These are phyloP conservation scores for Eucalyptus pauciflora DNA, from an alignment of 345 rosid genomes.

Conservation along the genomic window DNA sequence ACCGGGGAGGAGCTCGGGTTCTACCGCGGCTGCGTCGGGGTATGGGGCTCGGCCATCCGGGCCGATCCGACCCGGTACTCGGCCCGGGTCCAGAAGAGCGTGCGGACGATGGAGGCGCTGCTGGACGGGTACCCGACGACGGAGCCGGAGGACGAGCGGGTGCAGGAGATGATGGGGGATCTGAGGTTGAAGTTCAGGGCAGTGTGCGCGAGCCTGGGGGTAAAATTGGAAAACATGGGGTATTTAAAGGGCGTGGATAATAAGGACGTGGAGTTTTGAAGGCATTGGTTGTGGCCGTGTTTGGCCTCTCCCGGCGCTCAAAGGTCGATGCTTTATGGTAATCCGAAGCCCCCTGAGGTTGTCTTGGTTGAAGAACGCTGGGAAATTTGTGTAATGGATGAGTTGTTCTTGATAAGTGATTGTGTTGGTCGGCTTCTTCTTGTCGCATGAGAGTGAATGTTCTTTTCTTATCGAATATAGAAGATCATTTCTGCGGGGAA, in stretches of 20 bases:
- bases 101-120: slow-evolving; percentile 48
- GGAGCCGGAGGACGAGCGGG: slow-evolving; percentile 61
- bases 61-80: slow-evolving; percentile 41
- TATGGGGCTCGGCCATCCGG: slow-evolving; percentile 52
- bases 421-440: neutral
- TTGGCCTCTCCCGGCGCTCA: neutral
- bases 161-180: slow-evolving; percentile 47
- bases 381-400: neutral
- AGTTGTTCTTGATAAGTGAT: neutral
- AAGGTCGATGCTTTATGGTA: neutral
- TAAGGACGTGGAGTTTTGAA: slow-evolving; percentile 50
- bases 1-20: slow-evolving; percentile 80
- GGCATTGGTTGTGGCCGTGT: neutral
- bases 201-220: slow-evolving; percentile 52
- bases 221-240: slow-evolving; percentile 54
- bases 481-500: neutral
- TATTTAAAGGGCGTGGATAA: slow-evolving; percentile 29
- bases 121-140: slow-evolving; percentile 43
- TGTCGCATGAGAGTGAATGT: neutral
- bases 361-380: neutral
- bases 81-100: slow-evolving; percentile 36
- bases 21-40: slow-evolving; percentile 65
- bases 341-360: neutral
- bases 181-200: slow-evolving; percentile 21
- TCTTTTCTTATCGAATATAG: neutral